Evolutionary conservation across 805 yeast genomes (phyloP), one percentile per base, ranked within the genome.

Genomic region (Lachancea waltii): DNA sequence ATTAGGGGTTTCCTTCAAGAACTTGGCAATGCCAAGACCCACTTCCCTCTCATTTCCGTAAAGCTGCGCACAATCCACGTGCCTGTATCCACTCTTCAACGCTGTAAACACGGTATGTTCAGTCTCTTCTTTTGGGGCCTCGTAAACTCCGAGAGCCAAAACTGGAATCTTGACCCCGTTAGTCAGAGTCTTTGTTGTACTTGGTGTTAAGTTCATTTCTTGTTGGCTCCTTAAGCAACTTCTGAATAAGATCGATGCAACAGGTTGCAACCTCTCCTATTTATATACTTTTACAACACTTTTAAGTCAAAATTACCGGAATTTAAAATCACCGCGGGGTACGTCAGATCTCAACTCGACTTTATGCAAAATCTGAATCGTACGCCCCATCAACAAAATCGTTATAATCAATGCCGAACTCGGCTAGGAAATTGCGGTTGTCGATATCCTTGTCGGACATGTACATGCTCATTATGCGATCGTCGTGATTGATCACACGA

Each of bases 61-160:
- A 44, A 68, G 63, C 43, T 70, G 70, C 3, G 86, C 87, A 7
- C 84, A 72, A 56, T 81, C 87, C 45, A 81, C 73, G 55, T 77
- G 83, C 38, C 94, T 72, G 72, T 84, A 84, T n/a, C 95, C 95
- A 32, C 68, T 67, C 59, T 83, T 80, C 58, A 84, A 79, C 51
- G 92, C 94, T 41, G 79, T 77, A 71, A 80, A 81, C 46, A 81
- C 77, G 43, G 75, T 73, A 44, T 76, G 78, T 32, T 84, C 77
- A 43, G 80, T 73, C 37, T 73, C 65, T 21, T 61, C 72, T 30
- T 72, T 68, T 54, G 74, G 70, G 44, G 81, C 76, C 60, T 81
- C 79, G 87, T 89, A 81, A 8, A 33, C 72, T 32, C 90, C 90
- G 43, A 80, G 72, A 35, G 89, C 89, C 46, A 79, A 75, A 45